These are phyloP conservation scores for Candida tetrigidarum DNA, from an alignment of 1,139 yeast genomes.

Conservation along the genomic window DNA sequence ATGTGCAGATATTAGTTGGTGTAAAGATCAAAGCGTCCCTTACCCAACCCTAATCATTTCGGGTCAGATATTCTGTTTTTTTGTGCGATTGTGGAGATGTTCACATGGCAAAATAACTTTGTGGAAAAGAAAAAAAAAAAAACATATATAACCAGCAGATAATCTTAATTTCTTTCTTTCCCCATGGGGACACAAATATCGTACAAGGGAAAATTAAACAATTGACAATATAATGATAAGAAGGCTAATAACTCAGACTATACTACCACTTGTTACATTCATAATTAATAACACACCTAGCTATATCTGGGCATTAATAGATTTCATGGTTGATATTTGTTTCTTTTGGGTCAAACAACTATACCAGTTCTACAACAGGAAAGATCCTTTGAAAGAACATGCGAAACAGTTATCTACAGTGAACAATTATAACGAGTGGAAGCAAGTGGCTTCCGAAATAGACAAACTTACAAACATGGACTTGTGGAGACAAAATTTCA, in stretches of 20 bases:
- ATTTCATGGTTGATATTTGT: constrained; percentile 59
- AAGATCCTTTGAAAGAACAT: constrained; percentile 45
- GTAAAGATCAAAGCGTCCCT: too few species aligned
- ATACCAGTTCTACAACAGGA: constrained; percentile 40
- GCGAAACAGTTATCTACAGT: constrained; percentile 44
- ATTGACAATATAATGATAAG: constrained; percentile 3
- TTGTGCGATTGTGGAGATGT: not conserved
- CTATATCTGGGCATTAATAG: constrained; percentile 62
- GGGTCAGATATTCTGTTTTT: too few species aligned
- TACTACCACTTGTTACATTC: constrained; percentile 15
- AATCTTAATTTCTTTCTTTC: not conserved
- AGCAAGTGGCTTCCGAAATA: constrained; percentile 56
- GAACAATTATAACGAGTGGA: constrained; percentile 65
- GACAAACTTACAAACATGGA: constrained; percentile 73
- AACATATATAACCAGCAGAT: not conserved
- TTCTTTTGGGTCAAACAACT: constrained; percentile 59
- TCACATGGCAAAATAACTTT: not conserved
- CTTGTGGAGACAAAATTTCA: constrained; percentile 85
- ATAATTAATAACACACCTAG: constrained; percentile 57
- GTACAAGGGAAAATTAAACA: too few species aligned
- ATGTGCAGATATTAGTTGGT: too few species aligned
- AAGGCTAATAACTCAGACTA: constrained; percentile 6
- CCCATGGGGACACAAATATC: not conserved
- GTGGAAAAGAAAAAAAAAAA: not conserved
- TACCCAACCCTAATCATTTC: too few species aligned